Evolutionary conservation across 805 yeast genomes (phyloP), one percentile per base, ranked within the genome.

Genomic region (Pichia californica): DNA sequence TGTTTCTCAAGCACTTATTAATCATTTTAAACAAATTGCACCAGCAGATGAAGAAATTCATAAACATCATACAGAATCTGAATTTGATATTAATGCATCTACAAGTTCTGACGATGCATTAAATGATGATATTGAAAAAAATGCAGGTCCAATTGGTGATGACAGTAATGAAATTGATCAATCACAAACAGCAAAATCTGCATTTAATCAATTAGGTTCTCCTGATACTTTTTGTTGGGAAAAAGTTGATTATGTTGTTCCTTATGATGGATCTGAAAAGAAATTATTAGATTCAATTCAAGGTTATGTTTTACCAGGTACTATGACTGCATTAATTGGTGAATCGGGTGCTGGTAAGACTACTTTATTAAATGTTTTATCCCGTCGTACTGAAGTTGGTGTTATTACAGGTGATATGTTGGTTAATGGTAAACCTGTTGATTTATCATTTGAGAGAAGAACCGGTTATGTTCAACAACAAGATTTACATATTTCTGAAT

Each of bases 281-380:
- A 62, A 63, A 41, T 56, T 75, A 46, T 62, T 78, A 55, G 68
- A 69, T 45, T 53, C 69, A 46, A 62, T 70, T 43, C 68, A 68
- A 36, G 76, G 75, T 26, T 69, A 61, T 56, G 66, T 69, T 52
- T 59, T 63, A 29, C 81, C 83, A 2, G 83, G 82, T 36, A 67
- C 73, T 7, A 58, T 76, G 54, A 77, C 81, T 19, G 82, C 83
- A 2, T 59, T 77, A 34, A 77, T 76, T 79, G 83, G 83, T 45
- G 81, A 74, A 52, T 74, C 81, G 2, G 83, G 83, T 50, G 82
- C 82, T 16, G 83, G 82, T 53, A 77, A 77, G 56, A 77, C 82
- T 0, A 77, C 83, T 5, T 59, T 77, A 40, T 63, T 77, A 46
- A 76, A 77, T 52, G 71, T 71, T 28, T 58, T 77, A 46, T 71